Percentiles rank a stretch among this genome's conserved stretches.
Evolutionary conservation across 2,329 filamentous ascomycete species (phyloP).

Genomic region (Madurella mycetomatis): DNA sequence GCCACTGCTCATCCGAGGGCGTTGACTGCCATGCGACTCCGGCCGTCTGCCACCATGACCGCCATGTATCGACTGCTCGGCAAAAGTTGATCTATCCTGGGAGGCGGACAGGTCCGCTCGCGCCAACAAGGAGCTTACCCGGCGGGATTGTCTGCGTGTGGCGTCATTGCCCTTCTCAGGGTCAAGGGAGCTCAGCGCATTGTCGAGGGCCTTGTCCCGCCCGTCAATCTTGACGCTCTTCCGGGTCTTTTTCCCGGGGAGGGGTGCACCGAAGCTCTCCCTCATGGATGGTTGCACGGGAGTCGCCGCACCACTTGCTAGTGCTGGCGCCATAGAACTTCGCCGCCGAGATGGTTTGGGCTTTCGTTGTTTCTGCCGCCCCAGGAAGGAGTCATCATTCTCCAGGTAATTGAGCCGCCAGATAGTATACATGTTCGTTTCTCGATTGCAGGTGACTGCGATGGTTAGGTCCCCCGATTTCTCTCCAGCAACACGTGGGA

Average conservation of each 20-base stretch:
- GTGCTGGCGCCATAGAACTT: conserved; percentile 62
- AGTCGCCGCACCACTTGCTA: conserved; percentile 70
- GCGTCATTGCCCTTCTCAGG: conserved; percentile 56
- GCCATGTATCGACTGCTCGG: conserved; percentile 53
- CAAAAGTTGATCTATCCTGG: conserved; percentile 75
- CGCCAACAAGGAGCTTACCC: conserved; percentile 87
- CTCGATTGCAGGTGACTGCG: conserved; percentile 75
- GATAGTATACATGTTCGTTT: conserved; percentile 72
- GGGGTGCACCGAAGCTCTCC: conserved; percentile 68
- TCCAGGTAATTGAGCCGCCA: conserved; percentile 79
- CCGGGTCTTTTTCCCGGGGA: conserved; percentile 50
- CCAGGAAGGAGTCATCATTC: conserved; percentile 54
- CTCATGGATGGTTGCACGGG: conserved; percentile 66
- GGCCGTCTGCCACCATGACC: conserved; percentile 52
- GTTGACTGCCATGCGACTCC: conserved; percentile 69
- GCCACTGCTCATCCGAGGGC: conserved; percentile 56
- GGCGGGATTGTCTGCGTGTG: conserved; percentile 60
- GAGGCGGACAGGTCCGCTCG: conserved; percentile 81
- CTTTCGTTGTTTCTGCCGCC: conserved; percentile 44
- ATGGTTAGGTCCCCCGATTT: conserved; percentile 57
- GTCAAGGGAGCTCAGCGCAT: conserved; percentile 64
- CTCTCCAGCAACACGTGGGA: conserved; percentile 41
- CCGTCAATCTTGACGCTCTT: conserved; percentile 43
- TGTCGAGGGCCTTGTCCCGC: conserved; percentile 50
- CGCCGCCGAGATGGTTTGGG: conserved; percentile 49